Conservation (phyloP, 352 stramenopile species). For the Globisporangium megalacanthum region DNA sequence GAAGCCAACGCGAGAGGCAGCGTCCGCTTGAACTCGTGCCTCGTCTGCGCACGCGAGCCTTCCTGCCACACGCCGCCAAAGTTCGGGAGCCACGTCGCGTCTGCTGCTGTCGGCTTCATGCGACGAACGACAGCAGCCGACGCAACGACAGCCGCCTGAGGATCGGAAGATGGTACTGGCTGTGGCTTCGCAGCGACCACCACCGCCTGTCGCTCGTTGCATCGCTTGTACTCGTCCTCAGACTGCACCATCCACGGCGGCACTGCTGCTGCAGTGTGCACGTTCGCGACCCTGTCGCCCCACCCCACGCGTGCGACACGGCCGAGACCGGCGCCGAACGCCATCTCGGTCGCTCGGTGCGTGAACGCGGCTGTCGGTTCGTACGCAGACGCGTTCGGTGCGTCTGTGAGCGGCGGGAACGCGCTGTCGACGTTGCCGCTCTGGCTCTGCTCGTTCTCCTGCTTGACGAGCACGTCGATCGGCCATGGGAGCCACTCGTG, state of each 20-base stretch:
- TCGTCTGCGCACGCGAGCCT: constrained; percentile 50
- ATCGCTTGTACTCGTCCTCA: constrained; percentile 66
- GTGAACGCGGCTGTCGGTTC: constrained; percentile 4
- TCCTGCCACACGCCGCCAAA: constrained; percentile 78
- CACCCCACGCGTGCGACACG: constrained; percentile 38
- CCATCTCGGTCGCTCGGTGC: constrained; percentile 48
- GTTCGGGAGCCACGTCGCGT: constrained; percentile 59
- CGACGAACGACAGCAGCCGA: neutral
- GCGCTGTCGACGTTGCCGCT: too few species aligned
- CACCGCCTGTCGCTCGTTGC: constrained; percentile 30
- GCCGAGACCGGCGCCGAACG: constrained; percentile 32
- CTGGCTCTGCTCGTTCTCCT: constrained; percentile 23
- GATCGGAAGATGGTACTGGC: too few species aligned
- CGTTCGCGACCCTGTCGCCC: constrained; percentile 40
- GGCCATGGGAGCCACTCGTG: constrained; percentile 44
- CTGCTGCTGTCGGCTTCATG: neutral
- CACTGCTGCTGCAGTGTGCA: constrained; percentile 52
- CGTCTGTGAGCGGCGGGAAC: neutral
- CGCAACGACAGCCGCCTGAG: neutral
- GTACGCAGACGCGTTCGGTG: neutral
- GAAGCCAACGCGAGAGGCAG: neutral
- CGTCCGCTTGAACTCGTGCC: constrained; percentile 39
- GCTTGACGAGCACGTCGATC: constrained; percentile 49
- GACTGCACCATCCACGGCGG: constrained; percentile 71
- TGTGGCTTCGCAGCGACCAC: neutral